Evolutionary conservation across 495 filamentous ascomycete species (phyloP).

Genomic region (Aspergillus taichungensis): DNA sequence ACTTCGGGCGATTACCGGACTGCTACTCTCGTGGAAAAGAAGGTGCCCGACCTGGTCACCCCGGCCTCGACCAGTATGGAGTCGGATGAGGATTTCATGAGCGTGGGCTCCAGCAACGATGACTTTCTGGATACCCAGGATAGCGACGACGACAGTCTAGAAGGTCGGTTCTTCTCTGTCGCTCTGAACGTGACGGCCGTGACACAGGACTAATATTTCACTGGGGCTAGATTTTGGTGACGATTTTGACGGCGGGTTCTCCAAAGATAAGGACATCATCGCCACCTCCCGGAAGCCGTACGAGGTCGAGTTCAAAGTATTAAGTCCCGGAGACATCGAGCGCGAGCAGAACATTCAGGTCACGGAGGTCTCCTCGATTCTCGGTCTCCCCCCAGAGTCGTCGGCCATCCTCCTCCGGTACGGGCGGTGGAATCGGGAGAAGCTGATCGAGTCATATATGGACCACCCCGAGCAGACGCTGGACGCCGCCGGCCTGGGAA

Average conservation of each 20-base stretch:
- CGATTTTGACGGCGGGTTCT: conserved; percentile 68
- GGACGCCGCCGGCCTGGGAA: conserved; percentile 78
- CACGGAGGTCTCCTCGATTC: conserved; percentile 77
- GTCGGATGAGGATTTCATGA: conserved; percentile 95
- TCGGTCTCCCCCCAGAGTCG: conserved; percentile 78
- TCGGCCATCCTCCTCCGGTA: conserved; percentile 81
- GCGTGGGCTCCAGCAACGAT: conserved; percentile 70
- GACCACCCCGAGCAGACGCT: conserved; percentile 65
- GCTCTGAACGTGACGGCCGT: neutral
- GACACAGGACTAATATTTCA: conserved; percentile 5
- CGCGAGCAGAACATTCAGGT: conserved; percentile 74
- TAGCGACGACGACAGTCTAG: conserved; percentile 71
- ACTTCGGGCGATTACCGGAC: conserved; percentile 6
- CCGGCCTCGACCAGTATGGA: conserved; percentile 65
- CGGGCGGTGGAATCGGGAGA: conserved; percentile 91
- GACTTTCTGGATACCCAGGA: conserved; percentile 57
- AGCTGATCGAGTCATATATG: conserved; percentile 91
- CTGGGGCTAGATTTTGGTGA: conserved; percentile 57
- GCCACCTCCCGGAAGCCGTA: conserved; percentile 64
- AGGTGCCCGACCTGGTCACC: conserved; percentile 29
- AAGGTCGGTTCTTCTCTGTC: conserved; percentile 33
- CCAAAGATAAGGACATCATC: conserved; percentile 65
- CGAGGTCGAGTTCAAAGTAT: conserved; percentile 78
- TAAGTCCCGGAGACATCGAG: conserved; percentile 70
- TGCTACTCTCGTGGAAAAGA: conserved; percentile 3